These are phyloP conservation scores for Sphagnum tenellum DNA, from an alignment of 225 moss, liverwort and hornwort genomes.

Conservation along the genomic window DNA sequence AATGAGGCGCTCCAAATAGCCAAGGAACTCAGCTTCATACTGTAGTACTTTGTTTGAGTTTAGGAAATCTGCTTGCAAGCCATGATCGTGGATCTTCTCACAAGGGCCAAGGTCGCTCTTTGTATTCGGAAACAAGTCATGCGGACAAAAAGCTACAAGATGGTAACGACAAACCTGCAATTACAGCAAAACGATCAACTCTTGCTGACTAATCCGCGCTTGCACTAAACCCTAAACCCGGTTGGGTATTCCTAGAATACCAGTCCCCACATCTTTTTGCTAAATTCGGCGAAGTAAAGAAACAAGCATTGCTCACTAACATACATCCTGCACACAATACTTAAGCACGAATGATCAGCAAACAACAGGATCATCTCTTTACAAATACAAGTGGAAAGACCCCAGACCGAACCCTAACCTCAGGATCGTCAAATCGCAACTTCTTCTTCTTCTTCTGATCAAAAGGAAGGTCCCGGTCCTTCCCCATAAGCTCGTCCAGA, in stretches of 20 bases:
- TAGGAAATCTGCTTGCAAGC: constrained; percentile 59
- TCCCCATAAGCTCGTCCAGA: constrained; percentile 95
- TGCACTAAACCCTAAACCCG: too few species aligned
- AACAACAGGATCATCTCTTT: not conserved
- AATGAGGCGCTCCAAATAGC: constrained; percentile 85
- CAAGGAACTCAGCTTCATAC: constrained; percentile 84
- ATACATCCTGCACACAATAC: too few species aligned
- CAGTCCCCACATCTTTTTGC: too few species aligned
- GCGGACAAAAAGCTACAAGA: constrained; percentile 89
- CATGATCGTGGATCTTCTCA: constrained; percentile 79
- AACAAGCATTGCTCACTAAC: too few species aligned
- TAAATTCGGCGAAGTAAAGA: too few species aligned
- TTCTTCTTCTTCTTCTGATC: constrained; percentile 88
- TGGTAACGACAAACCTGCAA: constrained; percentile 88
- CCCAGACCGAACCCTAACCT: constrained; percentile 26
- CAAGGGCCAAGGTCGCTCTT: constrained; percentile 91
- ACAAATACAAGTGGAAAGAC: too few species aligned
- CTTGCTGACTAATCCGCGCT: too few species aligned
- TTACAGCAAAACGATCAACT: too few species aligned
- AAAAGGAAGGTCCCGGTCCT: constrained; percentile 82
- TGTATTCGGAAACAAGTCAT: constrained; percentile 93
- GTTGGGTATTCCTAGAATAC: too few species aligned
- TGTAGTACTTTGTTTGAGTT: constrained; percentile 65
- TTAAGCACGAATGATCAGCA: not conserved
- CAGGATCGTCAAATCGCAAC: constrained; percentile 70